Evolutionary conservation across 495 filamentous ascomycete species (phyloP).

Genomic region (Lophium mytilinum): DNA sequence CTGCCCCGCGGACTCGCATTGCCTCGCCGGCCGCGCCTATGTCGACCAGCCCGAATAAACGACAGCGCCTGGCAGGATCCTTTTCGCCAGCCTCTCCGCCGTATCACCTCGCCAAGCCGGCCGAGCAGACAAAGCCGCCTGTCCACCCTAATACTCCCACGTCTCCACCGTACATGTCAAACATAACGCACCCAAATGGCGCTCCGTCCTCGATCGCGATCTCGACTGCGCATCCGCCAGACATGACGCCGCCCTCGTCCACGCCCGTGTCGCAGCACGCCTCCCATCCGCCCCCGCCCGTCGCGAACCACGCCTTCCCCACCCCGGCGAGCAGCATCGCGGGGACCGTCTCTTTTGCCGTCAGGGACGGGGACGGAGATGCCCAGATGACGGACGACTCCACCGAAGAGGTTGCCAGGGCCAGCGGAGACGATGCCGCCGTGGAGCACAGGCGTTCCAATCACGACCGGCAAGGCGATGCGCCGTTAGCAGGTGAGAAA

Average conservation of each 20-base stretch:
- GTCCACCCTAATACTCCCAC: conserved; percentile 34
- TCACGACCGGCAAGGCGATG: conserved; percentile 34
- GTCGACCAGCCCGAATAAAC: conserved; percentile 29
- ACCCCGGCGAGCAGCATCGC: conserved; percentile 39
- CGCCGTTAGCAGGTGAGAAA: not conserved
- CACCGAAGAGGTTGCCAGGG: not conserved
- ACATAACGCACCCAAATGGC: conserved; percentile 18
- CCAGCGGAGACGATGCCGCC: conserved; percentile 3
- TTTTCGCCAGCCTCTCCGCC: conserved; percentile 33
- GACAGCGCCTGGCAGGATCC: conserved; percentile 29
- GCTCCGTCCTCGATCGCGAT: conserved; percentile 28
- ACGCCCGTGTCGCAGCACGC: conserved; percentile 16
- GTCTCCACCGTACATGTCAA: conserved; percentile 31
- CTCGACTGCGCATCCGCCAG: conserved; percentile 27
- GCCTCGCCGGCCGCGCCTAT: conserved; percentile 13
- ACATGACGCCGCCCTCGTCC: conserved; percentile 32
- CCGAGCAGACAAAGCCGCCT: conserved; percentile 25
- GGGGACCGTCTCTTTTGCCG: conserved; percentile 22
- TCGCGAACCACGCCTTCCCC: conserved; percentile 31
- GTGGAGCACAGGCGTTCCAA: conserved; percentile 29
- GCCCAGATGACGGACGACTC: conserved; percentile 25
- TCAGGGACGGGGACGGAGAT: conserved; percentile 35
- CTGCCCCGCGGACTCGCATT: conserved; percentile 1
- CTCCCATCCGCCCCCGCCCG: conserved; percentile 22
- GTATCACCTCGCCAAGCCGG: conserved; percentile 26